Evolutionary conservation across 2,329 filamentous ascomycete genomes (phyloP), one percentile per base, ranked within the genome.

Genomic region (Neonectria hederae): DNA sequence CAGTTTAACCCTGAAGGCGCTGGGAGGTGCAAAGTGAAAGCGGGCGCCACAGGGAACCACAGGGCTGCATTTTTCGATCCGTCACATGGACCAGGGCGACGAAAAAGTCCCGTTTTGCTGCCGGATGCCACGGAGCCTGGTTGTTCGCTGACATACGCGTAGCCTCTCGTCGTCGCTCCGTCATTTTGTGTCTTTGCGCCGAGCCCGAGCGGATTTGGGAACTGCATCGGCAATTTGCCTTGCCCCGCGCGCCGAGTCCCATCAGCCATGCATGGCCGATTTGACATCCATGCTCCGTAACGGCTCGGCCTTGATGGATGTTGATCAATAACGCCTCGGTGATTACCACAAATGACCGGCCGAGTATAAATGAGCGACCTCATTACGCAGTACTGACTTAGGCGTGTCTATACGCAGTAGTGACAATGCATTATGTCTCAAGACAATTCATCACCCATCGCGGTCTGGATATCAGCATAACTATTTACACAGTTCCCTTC

Each of bases 71-170:
- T 72, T 71, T 65, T 70, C 63, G 60, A 40, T 62, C 70, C 54
- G 62, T 75, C 73, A 75, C 67, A 71, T 74, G 72, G 62, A 59
- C 59, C 43, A 48, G 28, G 54, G 58, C 53, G 48, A 75, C 73
- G 73, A 75, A 72, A 75, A 75, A 72, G 63, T 64, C 46, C 73
- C 73, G 73, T 75, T 57, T 67, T 54, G 64, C 21, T 59, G 52
- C 59, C 73, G 72, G 73, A 75, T 75, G 65, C 63, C 32, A 64
- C 73, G 73, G 73, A 71, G 65, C 53, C 65, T 65, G 67, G 63
- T 63, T 24, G 58, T 59, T 65, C 26, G 70, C 69, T 73, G 69
- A 68, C 61, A 71, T 69, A 65, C 71, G 45, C 60, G 64, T 65
- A 52, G 66, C 49, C 59, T 62, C 62, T 69, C 54, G 53, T 62